Percentiles rank a stretch among this genome's conserved stretches.
Evolutionary conservation across 805 yeast genomes (phyloP).

Genomic region (Priceomyces castillae): DNA sequence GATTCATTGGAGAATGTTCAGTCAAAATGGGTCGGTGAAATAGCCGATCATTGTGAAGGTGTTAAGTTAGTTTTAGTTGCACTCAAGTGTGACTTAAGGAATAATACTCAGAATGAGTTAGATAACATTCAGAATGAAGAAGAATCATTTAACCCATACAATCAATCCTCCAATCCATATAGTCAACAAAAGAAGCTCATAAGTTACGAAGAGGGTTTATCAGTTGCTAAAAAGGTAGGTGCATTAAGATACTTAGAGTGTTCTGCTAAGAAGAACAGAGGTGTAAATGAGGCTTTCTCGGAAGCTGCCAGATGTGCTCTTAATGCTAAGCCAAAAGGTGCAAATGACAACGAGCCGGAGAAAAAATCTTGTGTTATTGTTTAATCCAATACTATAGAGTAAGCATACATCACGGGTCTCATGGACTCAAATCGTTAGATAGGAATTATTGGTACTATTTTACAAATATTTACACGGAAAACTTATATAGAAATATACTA

Average conservation of each 20-base stretch:
- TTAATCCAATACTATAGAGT: slow-evolving; percentile 18
- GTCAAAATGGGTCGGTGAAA: slow-evolving; percentile 95
- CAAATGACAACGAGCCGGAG: slow-evolving; percentile 46
- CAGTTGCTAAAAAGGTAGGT: slow-evolving; percentile 88
- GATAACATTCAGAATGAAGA: slow-evolving; percentile 27
- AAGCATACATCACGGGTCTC: neutral
- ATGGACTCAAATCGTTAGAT: neutral
- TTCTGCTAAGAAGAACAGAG: slow-evolving; percentile 92
- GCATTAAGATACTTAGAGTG: slow-evolving; percentile 95
- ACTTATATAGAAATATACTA: neutral
- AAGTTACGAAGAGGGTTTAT: slow-evolving; percentile 88
- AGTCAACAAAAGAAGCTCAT: slow-evolving; percentile 54
- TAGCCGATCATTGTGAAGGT: slow-evolving; percentile 95
- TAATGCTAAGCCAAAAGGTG: slow-evolving; percentile 82
- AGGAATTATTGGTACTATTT: neutral
- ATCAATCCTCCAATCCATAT: slow-evolving; percentile 30
- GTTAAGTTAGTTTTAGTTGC: slow-evolving; percentile 93
- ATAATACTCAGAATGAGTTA: slow-evolving; percentile 48
- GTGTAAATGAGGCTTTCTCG: slow-evolving; percentile 98
- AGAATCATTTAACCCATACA: slow-evolving; percentile 32
- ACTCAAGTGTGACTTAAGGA: slow-evolving; percentile 87
- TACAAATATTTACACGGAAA: neutral
- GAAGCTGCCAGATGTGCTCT: slow-evolving; percentile 98
- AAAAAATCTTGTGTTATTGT: slow-evolving; percentile 39
- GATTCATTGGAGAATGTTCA: slow-evolving; percentile 95